Conservation (phyloP, 768 basidiomycete genomes). For the Rhizopogon salebrosus region DNA sequence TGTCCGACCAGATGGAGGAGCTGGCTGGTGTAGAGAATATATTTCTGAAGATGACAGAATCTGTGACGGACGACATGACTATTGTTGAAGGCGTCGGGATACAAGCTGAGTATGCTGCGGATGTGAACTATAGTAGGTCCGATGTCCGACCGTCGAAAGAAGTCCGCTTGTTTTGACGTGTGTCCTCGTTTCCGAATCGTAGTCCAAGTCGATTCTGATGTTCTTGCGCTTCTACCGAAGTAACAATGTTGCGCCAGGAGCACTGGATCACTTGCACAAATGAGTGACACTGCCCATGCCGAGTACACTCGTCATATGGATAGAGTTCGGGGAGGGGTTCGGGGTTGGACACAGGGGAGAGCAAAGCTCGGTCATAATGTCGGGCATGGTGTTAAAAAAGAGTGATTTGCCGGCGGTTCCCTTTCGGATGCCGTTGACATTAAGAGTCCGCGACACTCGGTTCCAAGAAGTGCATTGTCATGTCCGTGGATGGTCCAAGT, state of each 20-base stretch:
- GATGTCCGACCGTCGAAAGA: neutral
- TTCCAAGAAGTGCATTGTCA: neutral
- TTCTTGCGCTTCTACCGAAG: no score
- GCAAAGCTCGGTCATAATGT: neutral
- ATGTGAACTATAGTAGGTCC: no score
- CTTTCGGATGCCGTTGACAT: neutral
- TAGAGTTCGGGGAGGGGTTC: neutral
- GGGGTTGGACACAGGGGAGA: neutral
- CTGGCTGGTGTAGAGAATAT: constrained; percentile 36
- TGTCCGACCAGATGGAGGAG: constrained; percentile 38
- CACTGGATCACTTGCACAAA: no score
- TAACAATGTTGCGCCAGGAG: no score
- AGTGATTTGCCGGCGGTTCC: neutral
- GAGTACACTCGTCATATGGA: neutral
- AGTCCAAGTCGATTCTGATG: neutral
- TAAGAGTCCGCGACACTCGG: neutral
- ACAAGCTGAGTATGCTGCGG: neutral
- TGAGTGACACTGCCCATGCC: neutral
- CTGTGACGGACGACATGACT: constrained; percentile 28
- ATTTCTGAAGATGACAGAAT: constrained; percentile 33
- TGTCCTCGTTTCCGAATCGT: neutral
- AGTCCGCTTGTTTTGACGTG: neutral
- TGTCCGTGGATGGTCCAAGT: neutral
- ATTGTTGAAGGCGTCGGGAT: neutral
- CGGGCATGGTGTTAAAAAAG: no score